Evolutionary conservation across 768 basidiomycete species (phyloP), one percentile per base, ranked within the genome.

Genomic region (Hygrophorus pudorinus): DNA sequence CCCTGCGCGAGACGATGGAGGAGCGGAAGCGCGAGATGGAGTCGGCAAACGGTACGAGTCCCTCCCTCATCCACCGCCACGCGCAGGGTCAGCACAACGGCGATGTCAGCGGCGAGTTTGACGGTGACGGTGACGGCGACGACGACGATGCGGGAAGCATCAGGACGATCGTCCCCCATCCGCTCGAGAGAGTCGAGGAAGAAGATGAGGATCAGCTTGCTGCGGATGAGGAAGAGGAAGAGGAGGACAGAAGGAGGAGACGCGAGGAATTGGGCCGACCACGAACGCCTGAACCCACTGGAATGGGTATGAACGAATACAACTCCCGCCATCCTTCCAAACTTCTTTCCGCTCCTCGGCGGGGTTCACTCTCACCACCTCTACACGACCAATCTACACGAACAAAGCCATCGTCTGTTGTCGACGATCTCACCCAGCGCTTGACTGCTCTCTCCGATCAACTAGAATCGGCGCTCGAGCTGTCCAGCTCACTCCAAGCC

Each of bases 391-490:
- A 24, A 7, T 7, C 47, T 48, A 62, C 55, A 1, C 53, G 51
- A 37, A 44, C 51, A 16, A 33, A 34, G 10, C 42, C 54, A 7
- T 41, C 44, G 16, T 35, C 43, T 21, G 65, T 71, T 11, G 60
- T 78, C 3, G 71, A 76, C 36, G 78, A 79, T 3, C 69, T 92
- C 33, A 69, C 79, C 2, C 63, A 68, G 8, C 78, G 84, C 16
- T 67, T 98, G 21, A 66, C 71, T 13, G 60, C 62, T 0, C 71
- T 89, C 5, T 70, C 85, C 0, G 68, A 67, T 18, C 87, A 91
- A 56, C 98, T 29, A 90, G 96, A 55, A 94, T 96, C 31, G 96
- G 96, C 58, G 89, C 96, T 56, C 73, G 98, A 10, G 96, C 98
- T 65, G 24, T 24, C 24, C 24, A 24, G 24, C 24, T 24, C 24